A percentile compares a stretch with the other conserved stretches of the same genome.
These are phyloP conservation scores for Sugiyamaella castrensis DNA, from an alignment of 1,139 yeast genomes.

Conservation along the genomic window DNA sequence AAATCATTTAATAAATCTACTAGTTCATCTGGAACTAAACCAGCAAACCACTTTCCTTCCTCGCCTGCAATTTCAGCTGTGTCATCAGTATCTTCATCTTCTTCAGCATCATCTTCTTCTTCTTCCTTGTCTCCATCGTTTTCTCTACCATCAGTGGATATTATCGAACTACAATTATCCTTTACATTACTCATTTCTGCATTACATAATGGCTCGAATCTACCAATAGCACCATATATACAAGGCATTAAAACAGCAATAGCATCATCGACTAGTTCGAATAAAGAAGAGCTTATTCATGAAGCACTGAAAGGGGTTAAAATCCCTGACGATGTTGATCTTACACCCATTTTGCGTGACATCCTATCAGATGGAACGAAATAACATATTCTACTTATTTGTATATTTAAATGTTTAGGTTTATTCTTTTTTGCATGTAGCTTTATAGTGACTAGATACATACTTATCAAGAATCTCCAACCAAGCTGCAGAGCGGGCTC, in stretches of 20 bases:
- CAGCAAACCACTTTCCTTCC: neutral
- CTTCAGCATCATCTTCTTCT: neutral
- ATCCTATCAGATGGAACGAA: constrained; percentile 16
- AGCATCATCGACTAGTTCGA: constrained; percentile 13
- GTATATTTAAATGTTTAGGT: too few relatives aligned
- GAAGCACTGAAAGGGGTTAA: constrained; percentile 30
- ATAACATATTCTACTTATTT: too few relatives aligned
- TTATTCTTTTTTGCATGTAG: too few relatives aligned
- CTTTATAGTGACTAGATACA: too few relatives aligned
- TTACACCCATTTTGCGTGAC: constrained; percentile 28
- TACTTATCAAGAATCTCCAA: too few relatives aligned
- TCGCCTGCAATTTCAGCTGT: neutral
- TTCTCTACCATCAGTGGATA: constrained; percentile 6
- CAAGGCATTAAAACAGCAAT: constrained; percentile 27
- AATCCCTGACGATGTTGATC: constrained; percentile 30
- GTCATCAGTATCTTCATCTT: neutral
- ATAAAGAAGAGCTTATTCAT: constrained; percentile 23
- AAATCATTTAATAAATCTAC: neutral
- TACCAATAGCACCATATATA: constrained; percentile 24
- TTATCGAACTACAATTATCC: constrained; percentile 28
- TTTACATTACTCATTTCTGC: constrained; percentile 29
- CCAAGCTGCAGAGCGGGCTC: too few relatives aligned
- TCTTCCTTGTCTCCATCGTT: neutral
- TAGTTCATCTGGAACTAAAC: neutral
- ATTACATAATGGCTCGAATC: constrained; percentile 23